Evolutionary conservation across 1,284 basidiomycete species (phyloP), one percentile per base, ranked within the genome.

Genomic region (Malassezia vespertilionis): DNA sequence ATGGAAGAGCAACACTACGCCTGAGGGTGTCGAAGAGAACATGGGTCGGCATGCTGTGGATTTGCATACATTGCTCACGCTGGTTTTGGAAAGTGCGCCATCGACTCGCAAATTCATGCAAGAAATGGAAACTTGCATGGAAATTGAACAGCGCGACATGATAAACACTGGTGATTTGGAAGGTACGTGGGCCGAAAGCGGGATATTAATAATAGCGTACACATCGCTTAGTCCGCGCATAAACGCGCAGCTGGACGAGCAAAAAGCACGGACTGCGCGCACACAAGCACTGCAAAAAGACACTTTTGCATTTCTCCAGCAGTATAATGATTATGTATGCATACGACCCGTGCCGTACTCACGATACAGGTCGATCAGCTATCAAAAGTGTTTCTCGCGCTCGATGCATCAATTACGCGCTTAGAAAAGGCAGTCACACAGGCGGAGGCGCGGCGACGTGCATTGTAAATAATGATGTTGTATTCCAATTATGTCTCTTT

Each of bases 121-220:
- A 30, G 9, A 24, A 14, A 42, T 55, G 45, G 44, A 46, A 10
- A 10, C 22, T 2, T 55, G 53, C 34, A n/a, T 33, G 11, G 32
- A 15, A 3, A 26, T 52, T n/a, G 33, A 44, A 18, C 17, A 47
- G 15, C 44, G 40, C 11, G 39, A 35, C 14, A 22, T 47, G 12
- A 22, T 38, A 3, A 36, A 38, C 4, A 26, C 49, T 2, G 45
- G 44, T 11, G 17, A 27, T 5, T 35, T 55, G 17, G 36, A 21
- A 2, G 31, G 52, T 49, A 28, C n/a, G 52, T 40, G n/a, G 17
- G 4, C 8, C n/a, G n/a, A n/a, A n/a, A n/a, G n/a, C n/a, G n/a
- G n/a, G n/a, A n/a, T n/a, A 5, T 4, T 12, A 28, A 11, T 39
- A n/a, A 39, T 17, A 3, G 20, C 26, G 37, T 27, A 17, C 8